Evolutionary conservation across 129 eudicot genomes (phyloP).

Genomic region (Flaveria brownii): DNA sequence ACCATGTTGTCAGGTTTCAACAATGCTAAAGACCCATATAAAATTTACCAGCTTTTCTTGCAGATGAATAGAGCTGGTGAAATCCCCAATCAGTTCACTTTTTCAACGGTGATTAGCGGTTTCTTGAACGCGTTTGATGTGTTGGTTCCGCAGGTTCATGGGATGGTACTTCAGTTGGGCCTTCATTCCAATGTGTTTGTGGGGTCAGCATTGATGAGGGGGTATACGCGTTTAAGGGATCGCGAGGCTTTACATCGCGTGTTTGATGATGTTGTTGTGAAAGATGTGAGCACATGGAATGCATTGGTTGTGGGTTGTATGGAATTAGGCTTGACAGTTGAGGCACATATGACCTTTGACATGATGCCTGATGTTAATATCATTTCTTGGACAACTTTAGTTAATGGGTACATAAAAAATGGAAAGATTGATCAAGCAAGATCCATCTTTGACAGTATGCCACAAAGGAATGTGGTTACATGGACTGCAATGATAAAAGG

Average conservation of each 20-base stretch:
- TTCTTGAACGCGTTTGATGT: conserved; percentile 34
- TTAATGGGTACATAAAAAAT: conserved; percentile 70
- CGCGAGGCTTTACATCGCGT: conserved; percentile 36
- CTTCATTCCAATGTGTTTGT: conserved; percentile 54
- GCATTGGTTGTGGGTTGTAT: conserved; percentile 75
- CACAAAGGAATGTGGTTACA: conserved; percentile 64
- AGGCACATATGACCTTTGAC: conserved; percentile 57
- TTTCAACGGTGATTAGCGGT: conserved; percentile 53
- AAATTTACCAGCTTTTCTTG: conserved; percentile 36
- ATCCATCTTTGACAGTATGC: conserved; percentile 44
- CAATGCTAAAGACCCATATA: conserved; percentile 32
- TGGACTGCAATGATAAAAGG: conserved; percentile 92
- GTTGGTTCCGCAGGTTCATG: conserved; percentile 74
- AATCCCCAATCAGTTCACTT: conserved; percentile 57
- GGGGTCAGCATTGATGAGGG: conserved; percentile 81
- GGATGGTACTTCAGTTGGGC: conserved; percentile 42
- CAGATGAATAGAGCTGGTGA: conserved; percentile 44
- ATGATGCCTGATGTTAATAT: conserved; percentile 37
- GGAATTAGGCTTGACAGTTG: conserved; percentile 63
- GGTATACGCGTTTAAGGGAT: conserved; percentile 52
- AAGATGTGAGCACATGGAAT: conserved; percentile 65
- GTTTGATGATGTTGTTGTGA: conserved; percentile 57
- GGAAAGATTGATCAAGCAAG: conserved; percentile 52
- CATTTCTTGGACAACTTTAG: conserved; percentile 74
- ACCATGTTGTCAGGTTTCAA: conserved; percentile 61